These are phyloP conservation scores for Elaeis guineensis DNA, from an alignment of 176 grass and related monocot species.

Conservation along the genomic window DNA sequence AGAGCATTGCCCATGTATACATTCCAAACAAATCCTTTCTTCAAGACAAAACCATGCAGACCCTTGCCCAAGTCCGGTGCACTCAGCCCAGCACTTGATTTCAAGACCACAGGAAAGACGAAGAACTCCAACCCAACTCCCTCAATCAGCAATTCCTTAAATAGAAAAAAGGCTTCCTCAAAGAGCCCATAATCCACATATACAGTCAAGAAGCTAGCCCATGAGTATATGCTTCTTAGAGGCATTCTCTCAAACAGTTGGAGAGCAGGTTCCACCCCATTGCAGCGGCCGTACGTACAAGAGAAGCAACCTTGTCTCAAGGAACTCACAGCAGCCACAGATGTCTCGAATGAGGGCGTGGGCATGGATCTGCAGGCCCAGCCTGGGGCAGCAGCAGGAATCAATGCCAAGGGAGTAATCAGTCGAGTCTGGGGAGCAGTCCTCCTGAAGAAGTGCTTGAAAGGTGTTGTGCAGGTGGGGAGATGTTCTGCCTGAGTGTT, in stretches of 20 bases:
- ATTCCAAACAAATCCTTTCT: slow-evolving; percentile 12
- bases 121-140: slow-evolving; percentile 17
- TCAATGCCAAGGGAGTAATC: slow-evolving; percentile 8
- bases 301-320: slow-evolving; percentile 15
- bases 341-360: slow-evolving; percentile 12
- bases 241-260: slow-evolving; percentile 24
- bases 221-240: slow-evolving; percentile 8
- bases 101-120: slow-evolving; percentile 20
- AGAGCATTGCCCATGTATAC: slow-evolving; percentile 19
- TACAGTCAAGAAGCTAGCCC: slow-evolving; percentile 12
- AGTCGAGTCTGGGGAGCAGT: not conserved
- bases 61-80: slow-evolving; percentile 14
- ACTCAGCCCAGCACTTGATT: slow-evolving; percentile 17
- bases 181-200: slow-evolving; percentile 6
- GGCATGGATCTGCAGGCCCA: slow-evolving; percentile 20
- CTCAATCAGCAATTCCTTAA: slow-evolving; percentile 9
- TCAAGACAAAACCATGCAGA: slow-evolving; percentile 17
- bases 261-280: not conserved
- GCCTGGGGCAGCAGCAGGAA: slow-evolving; percentile 11
- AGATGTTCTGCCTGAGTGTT: no score
- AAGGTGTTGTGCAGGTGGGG: no score
- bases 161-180: not conserved
- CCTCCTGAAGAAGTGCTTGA: no score
- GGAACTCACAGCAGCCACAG: slow-evolving; percentile 19
- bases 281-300: slow-evolving; percentile 14